Conservation (phyloP, 495 filamentous ascomycete species). For the Cairneyella variabilis region DNA sequence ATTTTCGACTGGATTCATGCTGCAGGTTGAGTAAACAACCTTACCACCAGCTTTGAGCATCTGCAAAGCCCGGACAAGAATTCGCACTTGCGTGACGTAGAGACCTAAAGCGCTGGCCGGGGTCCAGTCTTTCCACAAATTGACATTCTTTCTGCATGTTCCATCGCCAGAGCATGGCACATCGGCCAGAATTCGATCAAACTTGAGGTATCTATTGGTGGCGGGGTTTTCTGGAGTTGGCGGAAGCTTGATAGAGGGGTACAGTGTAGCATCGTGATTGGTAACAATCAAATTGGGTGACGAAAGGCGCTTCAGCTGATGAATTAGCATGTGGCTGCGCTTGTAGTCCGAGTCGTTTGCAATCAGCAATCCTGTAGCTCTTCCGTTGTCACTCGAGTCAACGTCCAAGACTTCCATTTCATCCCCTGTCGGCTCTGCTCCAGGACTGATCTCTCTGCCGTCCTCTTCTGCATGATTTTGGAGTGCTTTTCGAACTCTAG, state of each 20-base stretch:
- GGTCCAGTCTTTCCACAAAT: conserved; percentile 92
- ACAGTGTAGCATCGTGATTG: conserved; percentile 96
- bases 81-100: conserved; percentile 78
- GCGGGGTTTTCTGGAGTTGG: conserved; percentile 44
- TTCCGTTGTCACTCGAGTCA: conserved; percentile 70
- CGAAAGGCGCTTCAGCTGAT: conserved; percentile 93
- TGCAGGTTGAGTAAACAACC: conserved; percentile 96
- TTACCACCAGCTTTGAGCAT: conserved; percentile 94
- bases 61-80: conserved; percentile 88
- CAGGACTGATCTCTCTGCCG: conserved; percentile 43
- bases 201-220: conserved; percentile 79
- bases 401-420: conserved; percentile 45
- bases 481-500: conserved; percentile 60
- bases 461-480: conserved; percentile 49
- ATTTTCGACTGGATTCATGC: conserved; percentile 96
- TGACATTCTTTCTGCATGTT: conserved; percentile 84
- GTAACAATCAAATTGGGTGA: conserved; percentile 97
- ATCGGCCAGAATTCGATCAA: conserved; percentile 93
- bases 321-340: conserved; percentile 91
- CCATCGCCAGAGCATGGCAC: conserved; percentile 97
- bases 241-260: conserved; percentile 80
- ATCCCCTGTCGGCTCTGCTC: conserved; percentile 42
- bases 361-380: conserved; percentile 85
- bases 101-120: conserved; percentile 80
- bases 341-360: conserved; percentile 96